Conservation (phyloP, 257 asterid genomes). For the Euphrasia confusa region DNA sequence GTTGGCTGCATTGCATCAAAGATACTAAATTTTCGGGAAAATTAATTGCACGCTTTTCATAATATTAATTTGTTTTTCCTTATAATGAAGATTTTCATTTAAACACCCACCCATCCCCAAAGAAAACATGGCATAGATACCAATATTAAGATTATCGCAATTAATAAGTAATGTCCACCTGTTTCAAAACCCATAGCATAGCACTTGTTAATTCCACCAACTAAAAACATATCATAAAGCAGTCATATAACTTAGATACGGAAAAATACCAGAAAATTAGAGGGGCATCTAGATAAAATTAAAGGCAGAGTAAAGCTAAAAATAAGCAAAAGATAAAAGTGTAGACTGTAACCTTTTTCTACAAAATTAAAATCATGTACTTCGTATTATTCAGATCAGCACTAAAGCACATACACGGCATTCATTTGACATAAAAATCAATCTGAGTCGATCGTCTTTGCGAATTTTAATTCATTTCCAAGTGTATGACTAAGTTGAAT, state of each 20-base stretch:
- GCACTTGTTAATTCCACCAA: slow-evolving; percentile 7
- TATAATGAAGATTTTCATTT: not conserved
- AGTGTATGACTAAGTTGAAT: slow-evolving; percentile 21
- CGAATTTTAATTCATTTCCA: slow-evolving; percentile 10
- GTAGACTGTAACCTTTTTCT: not conserved
- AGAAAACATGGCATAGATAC: not conserved
- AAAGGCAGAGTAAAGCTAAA: not conserved
- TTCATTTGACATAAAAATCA: not conserved
- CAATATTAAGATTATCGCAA: not conserved
- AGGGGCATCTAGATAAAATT: not conserved
- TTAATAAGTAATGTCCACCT: not conserved
- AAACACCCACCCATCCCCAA: not conserved
- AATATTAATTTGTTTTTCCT: not conserved
- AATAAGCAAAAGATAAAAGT: slow-evolving; percentile 7
- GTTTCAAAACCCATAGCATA: slow-evolving; percentile 7
- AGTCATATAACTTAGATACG: not conserved
- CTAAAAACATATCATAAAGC: slow-evolving; percentile 9
- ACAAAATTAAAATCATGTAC: not conserved
- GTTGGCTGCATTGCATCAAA: not conserved
- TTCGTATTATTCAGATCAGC: not conserved
- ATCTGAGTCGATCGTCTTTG: slow-evolving; percentile 17
- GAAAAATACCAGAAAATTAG: not conserved
- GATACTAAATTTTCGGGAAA: not conserved
- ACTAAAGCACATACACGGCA: not conserved
- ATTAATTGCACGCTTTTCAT: slow-evolving; percentile 4